Conservation (phyloP, 1,284 basidiomycete genomes). For the Rhodofomes roseus region DNA sequence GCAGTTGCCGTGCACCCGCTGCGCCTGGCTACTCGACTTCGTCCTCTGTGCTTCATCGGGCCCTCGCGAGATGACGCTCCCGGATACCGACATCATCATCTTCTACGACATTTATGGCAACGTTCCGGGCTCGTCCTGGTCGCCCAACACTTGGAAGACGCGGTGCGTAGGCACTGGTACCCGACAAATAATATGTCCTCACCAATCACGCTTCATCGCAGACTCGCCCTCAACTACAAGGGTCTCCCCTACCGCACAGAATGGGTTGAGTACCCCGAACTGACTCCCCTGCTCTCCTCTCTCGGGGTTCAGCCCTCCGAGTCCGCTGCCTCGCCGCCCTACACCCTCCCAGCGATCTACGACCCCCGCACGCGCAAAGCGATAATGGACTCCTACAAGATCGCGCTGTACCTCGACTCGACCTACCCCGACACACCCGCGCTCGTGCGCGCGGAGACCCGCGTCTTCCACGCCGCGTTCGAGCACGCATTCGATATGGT, state of each 20-base stretch:
- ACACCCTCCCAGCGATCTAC: slow-evolving; percentile 34
- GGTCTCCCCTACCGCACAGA: slow-evolving; percentile 30
- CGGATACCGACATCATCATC: background rate
- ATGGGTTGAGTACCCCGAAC: slow-evolving; percentile 36
- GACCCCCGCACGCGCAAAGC: slow-evolving; percentile 23
- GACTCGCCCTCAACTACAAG: slow-evolving; percentile 33
- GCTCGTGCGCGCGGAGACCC: slow-evolving; percentile 21
- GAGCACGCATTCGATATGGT: slow-evolving; percentile 13
- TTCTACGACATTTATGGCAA: background rate
- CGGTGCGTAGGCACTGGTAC: background rate
- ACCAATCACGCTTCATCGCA: slow-evolving; percentile 6
- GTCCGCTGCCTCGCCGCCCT: slow-evolving; percentile 22
- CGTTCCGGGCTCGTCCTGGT: background rate
- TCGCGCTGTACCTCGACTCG: slow-evolving; percentile 32
- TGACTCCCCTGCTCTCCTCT: slow-evolving; percentile 25
- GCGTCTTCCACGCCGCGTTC: slow-evolving; percentile 32
- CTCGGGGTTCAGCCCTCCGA: slow-evolving; percentile 27
- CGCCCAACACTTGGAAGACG: background rate
- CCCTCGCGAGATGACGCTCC: background rate
- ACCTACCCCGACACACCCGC: slow-evolving; percentile 27
- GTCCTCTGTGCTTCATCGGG: no score
- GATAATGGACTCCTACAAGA: slow-evolving; percentile 29
- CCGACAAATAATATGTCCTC: background rate
- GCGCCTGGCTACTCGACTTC: background rate
- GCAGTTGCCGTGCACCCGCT: background rate